Conservation (phyloP, 345 rosid genomes). For the Linum usitatissimum region DNA sequence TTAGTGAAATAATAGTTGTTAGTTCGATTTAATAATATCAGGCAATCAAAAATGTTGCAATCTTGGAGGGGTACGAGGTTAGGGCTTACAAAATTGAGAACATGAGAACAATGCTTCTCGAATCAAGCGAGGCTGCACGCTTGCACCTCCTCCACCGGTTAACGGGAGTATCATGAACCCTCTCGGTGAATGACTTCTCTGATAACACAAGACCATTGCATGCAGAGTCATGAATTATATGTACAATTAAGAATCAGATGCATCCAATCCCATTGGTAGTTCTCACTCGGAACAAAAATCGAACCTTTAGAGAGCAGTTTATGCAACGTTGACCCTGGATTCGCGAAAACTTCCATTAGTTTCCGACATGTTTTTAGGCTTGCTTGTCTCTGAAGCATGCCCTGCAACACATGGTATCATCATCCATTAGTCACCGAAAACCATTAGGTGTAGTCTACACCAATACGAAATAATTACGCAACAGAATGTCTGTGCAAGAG, state of each 20-base stretch:
- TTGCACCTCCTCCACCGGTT: conserved; percentile 88
- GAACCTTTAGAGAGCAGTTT: conserved; percentile 20
- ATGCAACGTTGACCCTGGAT: conserved; percentile 16
- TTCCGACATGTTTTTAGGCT: conserved; percentile 54
- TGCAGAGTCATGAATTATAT: background rate
- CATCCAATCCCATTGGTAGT: background rate
- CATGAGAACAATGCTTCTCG: conserved; percentile 68
- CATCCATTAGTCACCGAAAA: too few relatives aligned
- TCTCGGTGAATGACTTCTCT: conserved; percentile 54
- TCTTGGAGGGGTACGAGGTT: too few relatives aligned
- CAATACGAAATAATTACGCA: too few relatives aligned
- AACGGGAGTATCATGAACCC: conserved; percentile 48
- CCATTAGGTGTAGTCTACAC: too few relatives aligned
- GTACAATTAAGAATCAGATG: background rate
- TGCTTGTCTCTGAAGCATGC: conserved; percentile 69
- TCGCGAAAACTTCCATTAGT: conserved; percentile 20
- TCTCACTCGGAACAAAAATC: background rate
- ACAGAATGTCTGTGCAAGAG: too few relatives aligned
- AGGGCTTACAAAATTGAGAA: conserved; percentile 79
- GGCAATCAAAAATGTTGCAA: too few relatives aligned
- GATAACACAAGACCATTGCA: conserved; percentile 8
- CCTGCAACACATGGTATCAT: conserved; percentile 37
- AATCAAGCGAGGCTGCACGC: conserved; percentile 76
- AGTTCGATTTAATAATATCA: too few relatives aligned
- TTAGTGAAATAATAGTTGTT: too few relatives aligned